These are phyloP conservation scores for Blechomonas ayalai DNA, from an alignment of 208 protist species.

Conservation along the genomic window DNA sequence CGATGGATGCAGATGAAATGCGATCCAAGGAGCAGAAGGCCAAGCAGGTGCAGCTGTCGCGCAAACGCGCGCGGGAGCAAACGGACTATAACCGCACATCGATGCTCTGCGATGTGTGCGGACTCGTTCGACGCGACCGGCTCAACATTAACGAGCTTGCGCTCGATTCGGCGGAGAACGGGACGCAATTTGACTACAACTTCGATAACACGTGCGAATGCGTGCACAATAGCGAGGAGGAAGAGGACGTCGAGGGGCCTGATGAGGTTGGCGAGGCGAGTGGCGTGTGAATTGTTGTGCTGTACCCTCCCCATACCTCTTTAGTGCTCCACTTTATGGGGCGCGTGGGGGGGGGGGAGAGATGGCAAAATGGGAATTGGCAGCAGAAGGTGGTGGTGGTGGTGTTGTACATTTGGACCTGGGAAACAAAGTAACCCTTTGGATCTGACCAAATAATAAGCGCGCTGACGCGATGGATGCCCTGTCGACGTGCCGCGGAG, in stretches of 20 bases:
- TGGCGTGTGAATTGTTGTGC: no score
- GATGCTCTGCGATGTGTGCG: slow-evolving; percentile 80
- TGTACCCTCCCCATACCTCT: no score
- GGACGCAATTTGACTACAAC: slow-evolving; percentile 88
- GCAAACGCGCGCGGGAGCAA: slow-evolving; percentile 77
- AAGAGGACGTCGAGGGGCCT: slow-evolving; percentile 15
- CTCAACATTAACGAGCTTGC: slow-evolving; percentile 85
- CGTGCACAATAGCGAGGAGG: slow-evolving; percentile 49
- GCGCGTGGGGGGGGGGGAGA: no score
- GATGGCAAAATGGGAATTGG: no score
- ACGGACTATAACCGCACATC: slow-evolving; percentile 64
- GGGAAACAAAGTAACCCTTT: no score
- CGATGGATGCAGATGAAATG: slow-evolving; percentile 72
- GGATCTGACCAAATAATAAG: no score
- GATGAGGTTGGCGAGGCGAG: no score
- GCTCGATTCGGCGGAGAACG: slow-evolving; percentile 83
- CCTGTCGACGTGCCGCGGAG: no score
- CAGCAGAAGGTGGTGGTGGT: no score
- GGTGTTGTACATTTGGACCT: no score
- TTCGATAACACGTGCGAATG: slow-evolving; percentile 83
- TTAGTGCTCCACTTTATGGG: no score
- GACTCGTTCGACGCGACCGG: slow-evolving; percentile 67
- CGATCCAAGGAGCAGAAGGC: slow-evolving; percentile 46
- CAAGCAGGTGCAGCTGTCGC: slow-evolving; percentile 26
- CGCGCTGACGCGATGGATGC: no score